These are phyloP conservation scores for Schrenkiella parvula DNA, from an alignment of 345 rosid genomes.

Conservation along the genomic window DNA sequence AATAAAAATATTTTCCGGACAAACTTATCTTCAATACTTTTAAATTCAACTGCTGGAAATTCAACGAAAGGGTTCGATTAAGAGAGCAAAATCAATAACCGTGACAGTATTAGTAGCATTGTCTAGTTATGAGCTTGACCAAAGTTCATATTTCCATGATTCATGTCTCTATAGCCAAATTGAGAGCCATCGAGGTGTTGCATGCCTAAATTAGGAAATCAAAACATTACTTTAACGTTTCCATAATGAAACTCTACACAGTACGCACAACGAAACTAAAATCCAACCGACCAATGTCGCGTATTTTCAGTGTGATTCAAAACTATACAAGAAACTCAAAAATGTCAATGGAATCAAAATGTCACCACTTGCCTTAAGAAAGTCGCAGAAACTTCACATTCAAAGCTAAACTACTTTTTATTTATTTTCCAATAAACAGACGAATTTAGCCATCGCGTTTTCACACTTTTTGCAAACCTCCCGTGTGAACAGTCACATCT, in stretches of 20 bases:
- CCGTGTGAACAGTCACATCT: constrained; percentile 10
- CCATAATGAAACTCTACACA: not conserved
- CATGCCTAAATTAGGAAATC: not conserved
- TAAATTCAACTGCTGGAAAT: too few relatives aligned
- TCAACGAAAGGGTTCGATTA: too few relatives aligned
- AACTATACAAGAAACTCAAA: not conserved
- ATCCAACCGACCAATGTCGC: not conserved
- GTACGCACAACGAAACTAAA: not conserved
- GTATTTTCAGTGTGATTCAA: not conserved
- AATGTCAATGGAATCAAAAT: not conserved
- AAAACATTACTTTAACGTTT: not conserved
- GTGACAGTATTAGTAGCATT: not conserved
- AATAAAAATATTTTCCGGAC: too few relatives aligned
- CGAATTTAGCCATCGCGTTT: not conserved
- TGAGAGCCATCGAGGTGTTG: too few relatives aligned
- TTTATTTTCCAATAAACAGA: not conserved
- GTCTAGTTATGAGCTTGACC: not conserved
- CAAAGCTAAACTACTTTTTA: not conserved
- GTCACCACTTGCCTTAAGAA: constrained; percentile 6
- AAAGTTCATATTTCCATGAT: not conserved
- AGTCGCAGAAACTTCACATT: constrained; percentile 7
- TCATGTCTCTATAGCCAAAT: not conserved
- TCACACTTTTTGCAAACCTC: not conserved
- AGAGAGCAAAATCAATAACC: too few relatives aligned
- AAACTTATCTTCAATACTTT: too few relatives aligned